Percentiles rank a stretch among this genome's conserved stretches.
Conservation (phyloP, 2,329 filamentous ascomycete species). For the Fusarium cicatricum region DNA sequence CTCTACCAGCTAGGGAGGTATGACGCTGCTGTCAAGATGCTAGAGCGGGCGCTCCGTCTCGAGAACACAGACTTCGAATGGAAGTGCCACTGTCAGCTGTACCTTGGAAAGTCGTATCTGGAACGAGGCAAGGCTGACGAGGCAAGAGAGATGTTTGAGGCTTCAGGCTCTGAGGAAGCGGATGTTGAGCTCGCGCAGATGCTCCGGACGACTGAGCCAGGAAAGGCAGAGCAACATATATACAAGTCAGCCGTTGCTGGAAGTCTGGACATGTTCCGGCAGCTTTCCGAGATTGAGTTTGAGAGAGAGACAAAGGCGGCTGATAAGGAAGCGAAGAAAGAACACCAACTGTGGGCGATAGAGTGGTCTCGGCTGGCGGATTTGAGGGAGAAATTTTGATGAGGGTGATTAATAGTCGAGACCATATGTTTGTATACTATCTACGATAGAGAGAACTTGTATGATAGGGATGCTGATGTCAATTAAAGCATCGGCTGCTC, state of each 20-base stretch:
- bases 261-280: constrained; percentile 36
- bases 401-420: background rate
- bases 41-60: constrained; percentile 40
- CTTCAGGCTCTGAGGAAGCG: constrained; percentile 36
- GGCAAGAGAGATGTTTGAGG: constrained; percentile 36
- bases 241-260: constrained; percentile 42
- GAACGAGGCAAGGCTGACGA: constrained; percentile 35
- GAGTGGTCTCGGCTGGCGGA: constrained; percentile 48
- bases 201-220: constrained; percentile 33
- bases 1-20: constrained; percentile 39
- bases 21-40: constrained; percentile 28
- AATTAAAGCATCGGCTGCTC: too few relatives aligned
- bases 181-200: constrained; percentile 41
- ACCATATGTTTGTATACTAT: too few relatives aligned
- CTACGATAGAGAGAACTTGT: too few relatives aligned
- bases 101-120: constrained; percentile 38
- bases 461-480: too few relatives aligned
- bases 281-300: constrained; percentile 44
- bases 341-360: constrained; percentile 44
- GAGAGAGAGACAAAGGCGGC: constrained; percentile 30
- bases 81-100: constrained; percentile 39
- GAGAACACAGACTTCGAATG: constrained; percentile 38
- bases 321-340: constrained; percentile 20
- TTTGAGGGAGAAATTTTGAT: constrained; percentile 33
- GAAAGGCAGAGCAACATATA: constrained; percentile 38